Evolutionary conservation across 106 monocot genomes (phyloP).

Genomic region (Apostasia ramifera): DNA sequence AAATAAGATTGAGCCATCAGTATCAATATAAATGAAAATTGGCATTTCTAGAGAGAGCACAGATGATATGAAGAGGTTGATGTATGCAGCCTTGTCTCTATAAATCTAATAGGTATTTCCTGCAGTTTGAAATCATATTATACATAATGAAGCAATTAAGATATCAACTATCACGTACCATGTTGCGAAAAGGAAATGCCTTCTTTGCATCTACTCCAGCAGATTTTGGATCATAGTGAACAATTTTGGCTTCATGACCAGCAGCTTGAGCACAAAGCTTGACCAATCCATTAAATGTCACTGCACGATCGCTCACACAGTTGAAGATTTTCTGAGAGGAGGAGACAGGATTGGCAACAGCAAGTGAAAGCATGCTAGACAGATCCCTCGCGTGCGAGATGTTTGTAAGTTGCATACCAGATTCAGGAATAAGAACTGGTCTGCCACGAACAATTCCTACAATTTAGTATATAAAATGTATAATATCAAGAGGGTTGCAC

Average conservation of each 20-base stretch:
- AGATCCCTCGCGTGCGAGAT: conserved; percentile 85
- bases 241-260: conserved; percentile 48
- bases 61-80: too few species aligned
- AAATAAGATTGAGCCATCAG: not conserved
- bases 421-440: conserved; percentile 81
- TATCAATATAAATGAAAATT: not conserved
- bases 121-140: too few species aligned
- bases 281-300: conserved; percentile 68
- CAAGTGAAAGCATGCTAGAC: conserved; percentile 80
- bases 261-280: conserved; percentile 78
- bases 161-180: conserved; percentile 32
- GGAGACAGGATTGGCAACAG: conserved; percentile 49
- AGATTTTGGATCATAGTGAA: conserved; percentile 84
- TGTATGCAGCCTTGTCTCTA: too few species aligned
- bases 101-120: too few species aligned
- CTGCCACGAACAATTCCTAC: conserved; percentile 85
- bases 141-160: not conserved
- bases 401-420: conserved; percentile 94
- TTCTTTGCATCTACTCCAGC: conserved; percentile 86
- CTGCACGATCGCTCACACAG: conserved; percentile 82
- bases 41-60: too few species aligned
- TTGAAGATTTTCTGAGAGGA: conserved; percentile 76
- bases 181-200: conserved; percentile 94
- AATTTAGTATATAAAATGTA: not conserved
- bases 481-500: too few species aligned